phyloP scores from a whole-genome alignment of 106 monocot species.

The Hemerocallis citrina region DNA sequence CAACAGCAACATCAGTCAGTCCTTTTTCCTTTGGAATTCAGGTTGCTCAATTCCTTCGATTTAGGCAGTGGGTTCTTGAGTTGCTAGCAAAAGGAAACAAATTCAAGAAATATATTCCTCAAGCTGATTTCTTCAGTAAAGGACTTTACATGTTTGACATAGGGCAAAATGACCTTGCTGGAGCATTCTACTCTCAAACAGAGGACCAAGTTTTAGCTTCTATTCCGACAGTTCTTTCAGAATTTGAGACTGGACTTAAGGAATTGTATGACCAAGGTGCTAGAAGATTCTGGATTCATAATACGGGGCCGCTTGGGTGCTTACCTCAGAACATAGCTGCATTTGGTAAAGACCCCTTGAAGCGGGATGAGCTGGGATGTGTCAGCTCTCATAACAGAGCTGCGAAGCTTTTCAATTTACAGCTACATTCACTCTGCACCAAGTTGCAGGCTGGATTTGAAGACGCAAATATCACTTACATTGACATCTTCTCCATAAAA shows the following conservation, averaged over 20 bases:
- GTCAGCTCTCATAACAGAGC: constrained; percentile 66
- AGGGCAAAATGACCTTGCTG: constrained; percentile 93
- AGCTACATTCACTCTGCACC: constrained; percentile 69
- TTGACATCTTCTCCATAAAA: constrained; percentile 76
- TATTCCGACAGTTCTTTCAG: constrained; percentile 66
- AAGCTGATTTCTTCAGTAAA: constrained; percentile 44
- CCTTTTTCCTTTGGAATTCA: constrained; percentile 87
- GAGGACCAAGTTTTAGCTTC: constrained; percentile 84
- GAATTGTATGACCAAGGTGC: constrained; percentile 87
- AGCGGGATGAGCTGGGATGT: constrained; percentile 74
- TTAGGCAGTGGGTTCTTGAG: constrained; percentile 66
- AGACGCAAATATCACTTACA: constrained; percentile 58
- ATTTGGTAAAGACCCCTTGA: constrained; percentile 72
- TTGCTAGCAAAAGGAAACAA: constrained; percentile 32
- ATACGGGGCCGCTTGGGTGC: constrained; percentile 91
- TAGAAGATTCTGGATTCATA: constrained; percentile 90
- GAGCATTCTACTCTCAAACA: constrained; percentile 66
- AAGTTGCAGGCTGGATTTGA: constrained; percentile 47
- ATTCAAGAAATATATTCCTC: constrained; percentile 62
- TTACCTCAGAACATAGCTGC: constrained; percentile 65
- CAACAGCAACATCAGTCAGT: constrained; percentile 54
- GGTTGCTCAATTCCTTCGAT: constrained; percentile 65
- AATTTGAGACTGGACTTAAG: constrained; percentile 83
- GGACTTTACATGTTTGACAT: constrained; percentile 94
- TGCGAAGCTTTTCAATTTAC: constrained; percentile 79